Base-by-base conservation (phyloP, 106 monocot genomes). In the Ottelia alismoides region DNA sequence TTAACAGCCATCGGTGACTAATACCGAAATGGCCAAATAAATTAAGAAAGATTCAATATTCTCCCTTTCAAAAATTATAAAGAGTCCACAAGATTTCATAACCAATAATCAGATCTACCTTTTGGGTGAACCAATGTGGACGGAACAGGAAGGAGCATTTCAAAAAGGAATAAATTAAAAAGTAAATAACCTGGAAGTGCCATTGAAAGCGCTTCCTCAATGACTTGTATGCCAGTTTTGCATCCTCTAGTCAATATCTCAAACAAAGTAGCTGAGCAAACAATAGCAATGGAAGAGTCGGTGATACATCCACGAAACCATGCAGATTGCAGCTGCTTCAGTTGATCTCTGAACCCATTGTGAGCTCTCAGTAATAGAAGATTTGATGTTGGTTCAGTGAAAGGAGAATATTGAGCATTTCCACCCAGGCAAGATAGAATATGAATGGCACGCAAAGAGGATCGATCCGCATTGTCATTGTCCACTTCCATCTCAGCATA, bases 321-420 rank as follows among this genome's bases (percentile, higher is more conserved):
- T 28, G 60, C 47, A 71, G 74, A 72, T 28, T 65, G 49, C 16
- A 96, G 61, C 25, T 56, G 52, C 65, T 63, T 81, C 48, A 81
- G 66, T 58, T 85, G 77, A 47, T 88, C 94, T 79, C 76, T 96
- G 48, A 84, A 96, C 55, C 94, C 94, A 66, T 88, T 85, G 2
- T 78, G 88, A 47, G 81, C 81, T 58, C 71, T 75, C 22, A 96
- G 52, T 30, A 88, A 59, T 28, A 75, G 80, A 14, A 73, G 71
- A 43, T 78, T 58, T 3, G 74, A 71, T 48, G 70, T 19, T 58
- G 73, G 68, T 43, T 59, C 44, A 29, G 52, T 61, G 54, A 78
- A 96, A 60, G 88, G 76, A 24, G 61, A 60, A 63, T 81, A 96
- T 30, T 78, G 77, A 4, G 43, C 20, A 52, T 63, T 74, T 51